Base-by-base conservation (phyloP, 768 basidiomycete genomes). In the Cystobasidium onofrii region DNA sequence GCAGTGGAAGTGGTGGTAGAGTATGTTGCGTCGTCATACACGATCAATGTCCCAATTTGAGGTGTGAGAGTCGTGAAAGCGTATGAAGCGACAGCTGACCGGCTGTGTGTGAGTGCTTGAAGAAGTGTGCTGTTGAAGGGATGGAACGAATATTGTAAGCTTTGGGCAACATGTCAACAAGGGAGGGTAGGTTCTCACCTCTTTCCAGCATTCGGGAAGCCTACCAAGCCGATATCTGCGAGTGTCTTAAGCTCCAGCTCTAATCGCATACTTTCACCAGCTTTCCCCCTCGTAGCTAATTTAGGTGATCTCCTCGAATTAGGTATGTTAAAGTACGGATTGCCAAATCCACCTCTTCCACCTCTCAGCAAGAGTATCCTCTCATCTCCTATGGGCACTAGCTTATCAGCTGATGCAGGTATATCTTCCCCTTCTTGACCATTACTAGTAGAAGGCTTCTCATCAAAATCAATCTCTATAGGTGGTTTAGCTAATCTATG, bases 31-130 rank as follows among this genome's bases (percentile, higher is more conserved):
- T 93, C 89, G 54, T 88, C 79, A 0, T 74, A 77, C 60, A 76
- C 73, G 18, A 77, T 73, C 57, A 96, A 91, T 39, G 92, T 90
- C 0, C 92, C 96, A 29, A 97, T 85, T 63, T 96, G 88, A 0
- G 95, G 96, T 76, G 96, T 96, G 43, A 97, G 83, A 0, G 95
- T 98, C 23, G 96, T 97, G 81, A 98, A 98, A 0, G 91, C 89
- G 80, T 96, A 96, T 12, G 87, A 86, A 0, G 93, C 94, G 34
- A 97, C 89, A 78, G 90, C 89, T 13, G 90, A 89, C 31, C 90
- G 84, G 1, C 91, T 88, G 9, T 90, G 90, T 0, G 94, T 96
- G 10, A 98, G 83, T 0, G 92, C 93, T 23, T 91, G 88, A 2
- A 98, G 84, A 1, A 99, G 82, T 0, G 96, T 98, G 81, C 91